These are phyloP conservation scores for Helotiales sp. DNA, from an alignment of 2,329 filamentous ascomycete genomes.

Conservation along the genomic window DNA sequence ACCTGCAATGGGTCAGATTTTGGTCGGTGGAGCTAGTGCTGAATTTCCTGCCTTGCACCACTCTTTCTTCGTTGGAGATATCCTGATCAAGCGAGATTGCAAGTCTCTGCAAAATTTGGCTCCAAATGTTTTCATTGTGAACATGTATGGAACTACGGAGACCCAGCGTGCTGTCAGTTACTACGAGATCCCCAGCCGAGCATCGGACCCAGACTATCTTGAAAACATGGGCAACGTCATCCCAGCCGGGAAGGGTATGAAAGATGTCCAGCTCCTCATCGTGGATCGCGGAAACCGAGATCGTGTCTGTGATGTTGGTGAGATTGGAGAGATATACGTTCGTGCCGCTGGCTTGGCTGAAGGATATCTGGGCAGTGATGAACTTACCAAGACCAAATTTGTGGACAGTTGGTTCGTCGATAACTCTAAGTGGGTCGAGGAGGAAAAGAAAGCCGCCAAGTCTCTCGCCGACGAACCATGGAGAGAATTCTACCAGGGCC, in stretches of 20 bases:
- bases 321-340: conserved; percentile 84
- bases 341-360: conserved; percentile 84
- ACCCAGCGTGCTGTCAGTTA: conserved; percentile 82
- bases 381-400: conserved; percentile 42
- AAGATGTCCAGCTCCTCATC: conserved; percentile 86
- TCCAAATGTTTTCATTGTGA: conserved; percentile 75
- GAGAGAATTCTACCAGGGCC: conserved; percentile 78
- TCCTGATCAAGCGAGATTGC: conserved; percentile 86
- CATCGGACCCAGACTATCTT: conserved; percentile 65
- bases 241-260: conserved; percentile 84
- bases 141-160: conserved; percentile 90
- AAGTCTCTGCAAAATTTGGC: conserved; percentile 76
- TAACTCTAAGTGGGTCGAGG: conserved; percentile 43
- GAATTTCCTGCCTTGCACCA: conserved; percentile 77
- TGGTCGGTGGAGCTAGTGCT: conserved; percentile 81
- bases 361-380: conserved; percentile 62
- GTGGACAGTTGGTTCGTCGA: conserved; percentile 44
- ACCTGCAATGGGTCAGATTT: conserved; percentile 94
- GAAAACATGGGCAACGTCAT: conserved; percentile 75
- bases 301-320: conserved; percentile 75
- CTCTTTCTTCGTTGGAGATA: conserved; percentile 91
- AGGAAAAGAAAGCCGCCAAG: conserved; percentile 64
- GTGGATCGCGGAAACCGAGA: conserved; percentile 72
- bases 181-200: conserved; percentile 74
- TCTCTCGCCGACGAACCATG: conserved; percentile 69